Conservation (phyloP, 179 eudicot species). For the Beta macrorhiza region DNA sequence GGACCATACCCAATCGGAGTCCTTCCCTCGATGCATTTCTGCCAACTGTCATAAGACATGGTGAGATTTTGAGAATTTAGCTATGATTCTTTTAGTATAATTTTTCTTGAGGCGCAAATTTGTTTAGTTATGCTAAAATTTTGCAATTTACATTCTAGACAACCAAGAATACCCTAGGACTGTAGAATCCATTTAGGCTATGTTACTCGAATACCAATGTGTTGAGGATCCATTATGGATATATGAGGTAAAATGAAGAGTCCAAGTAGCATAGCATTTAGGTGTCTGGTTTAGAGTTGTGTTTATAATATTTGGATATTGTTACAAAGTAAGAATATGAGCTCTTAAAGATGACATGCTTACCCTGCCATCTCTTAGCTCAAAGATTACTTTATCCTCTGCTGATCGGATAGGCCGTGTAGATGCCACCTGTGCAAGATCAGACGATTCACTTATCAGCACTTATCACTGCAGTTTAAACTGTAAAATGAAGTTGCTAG, state of each 20-base stretch:
- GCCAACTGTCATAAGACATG: conserved; percentile 55
- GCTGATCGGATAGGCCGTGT: conserved; percentile 66
- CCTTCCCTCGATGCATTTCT: conserved; percentile 53
- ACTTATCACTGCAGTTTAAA: neutral
- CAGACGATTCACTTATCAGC: neutral
- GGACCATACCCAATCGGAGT: conserved; percentile 62
- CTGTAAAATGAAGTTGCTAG: neutral
- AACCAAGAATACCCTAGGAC: neutral
- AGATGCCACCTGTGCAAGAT: conserved; percentile 53
- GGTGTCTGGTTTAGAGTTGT: too few relatives aligned
- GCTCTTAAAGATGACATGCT: conserved; percentile 20
- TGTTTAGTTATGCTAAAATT: neutral
- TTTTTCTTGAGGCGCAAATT: too few relatives aligned
- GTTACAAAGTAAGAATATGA: neutral
- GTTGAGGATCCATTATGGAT: too few relatives aligned
- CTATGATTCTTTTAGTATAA: neutral
- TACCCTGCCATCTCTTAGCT: conserved; percentile 84
- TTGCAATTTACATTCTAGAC: neutral
- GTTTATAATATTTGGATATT: too few relatives aligned
- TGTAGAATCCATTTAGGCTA: too few relatives aligned
- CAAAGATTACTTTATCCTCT: conserved; percentile 67
- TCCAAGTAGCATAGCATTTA: too few relatives aligned
- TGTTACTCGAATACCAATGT: too few relatives aligned
- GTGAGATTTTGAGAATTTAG: conserved; percentile 20
- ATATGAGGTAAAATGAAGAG: too few relatives aligned